These are phyloP conservation scores for Ceratocystis ficicola DNA, from an alignment of 2,329 filamentous ascomycete genomes.

Conservation along the genomic window DNA sequence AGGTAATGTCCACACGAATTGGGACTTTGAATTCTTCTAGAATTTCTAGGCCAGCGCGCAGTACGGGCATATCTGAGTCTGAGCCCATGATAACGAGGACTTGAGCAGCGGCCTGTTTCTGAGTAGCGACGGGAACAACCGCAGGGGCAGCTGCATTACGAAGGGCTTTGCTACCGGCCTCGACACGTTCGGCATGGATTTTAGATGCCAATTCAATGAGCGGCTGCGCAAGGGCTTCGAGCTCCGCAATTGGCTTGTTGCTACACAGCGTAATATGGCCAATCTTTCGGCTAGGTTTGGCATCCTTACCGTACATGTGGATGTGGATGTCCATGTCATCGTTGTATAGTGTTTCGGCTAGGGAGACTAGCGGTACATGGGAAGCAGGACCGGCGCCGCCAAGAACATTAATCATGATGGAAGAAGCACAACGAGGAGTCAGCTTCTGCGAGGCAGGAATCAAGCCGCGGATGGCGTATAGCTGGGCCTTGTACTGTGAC, in stretches of 20 bases:
- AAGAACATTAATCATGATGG: conserved; percentile 73
- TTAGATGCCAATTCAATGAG: conserved; percentile 54
- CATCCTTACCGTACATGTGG: conserved; percentile 85
- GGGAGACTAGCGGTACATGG: conserved; percentile 41
- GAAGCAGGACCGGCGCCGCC: conserved; percentile 55
- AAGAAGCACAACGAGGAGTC: conserved; percentile 45
- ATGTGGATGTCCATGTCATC: conserved; percentile 44
- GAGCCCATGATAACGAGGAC: conserved; percentile 78
- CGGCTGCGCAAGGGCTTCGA: conserved; percentile 47
- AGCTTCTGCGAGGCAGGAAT: conserved; percentile 45
- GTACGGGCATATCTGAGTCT: conserved; percentile 59
- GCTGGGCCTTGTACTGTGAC: conserved; percentile 86
- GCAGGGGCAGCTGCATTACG: conserved; percentile 27
- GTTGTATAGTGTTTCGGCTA: conserved; percentile 35
- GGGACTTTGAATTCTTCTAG: conserved; percentile 60
- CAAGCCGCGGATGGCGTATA: conserved; percentile 64
- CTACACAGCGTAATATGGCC: conserved; percentile 80
- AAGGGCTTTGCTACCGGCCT: conserved; percentile 31
- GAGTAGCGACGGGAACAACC: conserved; percentile 13
- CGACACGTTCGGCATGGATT: conserved; percentile 45
- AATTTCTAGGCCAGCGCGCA: conserved; percentile 53
- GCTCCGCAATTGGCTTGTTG: conserved; percentile 52
- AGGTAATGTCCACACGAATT: conserved; percentile 63
- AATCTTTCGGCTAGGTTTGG: conserved; percentile 84
- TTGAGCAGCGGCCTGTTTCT: conserved; percentile 23